Evolutionary conservation across 1,284 basidiomycete species (phyloP), one percentile per base, ranked within the genome.

Genomic region (Cystobasidium slooffiae): DNA sequence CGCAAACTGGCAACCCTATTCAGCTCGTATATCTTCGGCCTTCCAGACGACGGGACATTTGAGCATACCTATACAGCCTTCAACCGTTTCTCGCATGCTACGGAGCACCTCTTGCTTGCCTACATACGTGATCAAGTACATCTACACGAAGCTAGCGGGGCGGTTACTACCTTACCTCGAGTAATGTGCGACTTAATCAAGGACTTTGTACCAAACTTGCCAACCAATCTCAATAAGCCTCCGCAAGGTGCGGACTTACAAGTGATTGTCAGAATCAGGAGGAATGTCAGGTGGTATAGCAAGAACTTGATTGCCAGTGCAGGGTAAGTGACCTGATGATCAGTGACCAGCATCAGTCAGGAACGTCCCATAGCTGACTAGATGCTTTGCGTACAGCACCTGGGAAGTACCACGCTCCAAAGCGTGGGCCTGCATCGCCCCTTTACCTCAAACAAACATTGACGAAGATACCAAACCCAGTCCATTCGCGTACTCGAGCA

Each of bases 31-130:
- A 83, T 97, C 52, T 95, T 96, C 78, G 91, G 91, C 51, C 86
- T 93, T 70, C 89, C 87, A 14, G 84, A 85, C 20, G 86, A 87
- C 58, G 84, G 83, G 68, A 85, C 89, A 1, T 93, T 93, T 82
- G 89, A 90, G 73, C 86, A 88, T 78, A 88, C 91, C 1, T 95
- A 96, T 81, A 82, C 87, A 18, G 87, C 89, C 79, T 96, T 93
- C 80, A 88, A 94, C 56, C 88, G 90, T 63, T 86, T 91, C 18
- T 89, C 90, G 1, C 88, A 89, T 51, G 93, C 94, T 0, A 91
- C 91, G 72, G 94, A 97, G 81, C 94, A 97, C 78, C 84, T 97
- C 64, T 84, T 96, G 12, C 87, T 96, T 18, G 86, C 92, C 0
- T 94, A 90, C 81, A 90, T 96, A 73, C 88, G 94, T 20, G 49